These are phyloP conservation scores for Tulasnella sp. DNA, from an alignment of 768 basidiomycete genomes.

Conservation along the genomic window DNA sequence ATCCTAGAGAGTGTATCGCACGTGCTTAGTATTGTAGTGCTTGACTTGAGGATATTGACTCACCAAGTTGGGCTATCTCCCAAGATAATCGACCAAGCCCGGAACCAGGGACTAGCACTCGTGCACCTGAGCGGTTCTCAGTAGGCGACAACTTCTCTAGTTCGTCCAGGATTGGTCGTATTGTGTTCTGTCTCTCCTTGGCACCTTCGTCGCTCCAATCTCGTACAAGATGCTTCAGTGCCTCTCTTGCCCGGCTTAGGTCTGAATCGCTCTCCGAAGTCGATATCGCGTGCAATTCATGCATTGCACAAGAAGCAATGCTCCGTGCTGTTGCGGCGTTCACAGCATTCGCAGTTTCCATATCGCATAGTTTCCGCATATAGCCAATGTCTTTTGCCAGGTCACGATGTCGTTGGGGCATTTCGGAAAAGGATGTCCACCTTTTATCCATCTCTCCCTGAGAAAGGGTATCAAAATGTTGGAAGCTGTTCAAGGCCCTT, in stretches of 20 bases:
- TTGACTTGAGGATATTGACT: constrained; percentile 10
- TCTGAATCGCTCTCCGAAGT: constrained; percentile 24
- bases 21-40: not conserved
- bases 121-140: constrained; percentile 26
- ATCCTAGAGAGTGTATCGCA: constrained; percentile 25
- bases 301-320: constrained; percentile 6
- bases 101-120: constrained; percentile 49
- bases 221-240: constrained; percentile 54
- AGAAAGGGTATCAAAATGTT: not conserved
- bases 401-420: not conserved
- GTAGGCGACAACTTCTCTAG: constrained; percentile 24
- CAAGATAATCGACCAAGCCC: constrained; percentile 54
- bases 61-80: constrained; percentile 52
- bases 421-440: constrained; percentile 4
- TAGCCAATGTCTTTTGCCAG: constrained; percentile 8
- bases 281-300: not conserved
- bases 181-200: constrained; percentile 41
- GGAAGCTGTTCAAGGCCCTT: constrained; percentile 11
- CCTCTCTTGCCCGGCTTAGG: constrained; percentile 40
- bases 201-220: constrained; percentile 55
- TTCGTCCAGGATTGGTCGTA: constrained; percentile 42
- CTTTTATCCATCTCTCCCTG: not conserved
- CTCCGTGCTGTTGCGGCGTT: constrained; percentile 1
- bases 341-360: not conserved
- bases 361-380: not conserved